Evolutionary conservation across 2,329 filamentous ascomycete species (phyloP), one percentile per base, ranked within the genome.

Genomic region (Penicillium griseofulvum): DNA sequence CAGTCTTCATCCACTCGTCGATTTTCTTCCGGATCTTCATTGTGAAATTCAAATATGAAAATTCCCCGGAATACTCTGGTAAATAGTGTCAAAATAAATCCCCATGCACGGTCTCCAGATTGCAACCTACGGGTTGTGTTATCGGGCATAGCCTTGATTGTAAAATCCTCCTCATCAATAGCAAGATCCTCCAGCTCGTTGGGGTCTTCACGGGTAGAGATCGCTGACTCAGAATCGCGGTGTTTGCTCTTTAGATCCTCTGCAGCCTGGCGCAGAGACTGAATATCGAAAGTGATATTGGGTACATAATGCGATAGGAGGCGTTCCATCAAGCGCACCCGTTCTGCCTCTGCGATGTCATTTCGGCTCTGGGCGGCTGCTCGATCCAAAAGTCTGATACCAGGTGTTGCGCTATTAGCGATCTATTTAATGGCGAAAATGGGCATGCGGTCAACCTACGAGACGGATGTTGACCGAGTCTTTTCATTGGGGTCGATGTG

Each of bases 301-400:
- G 78, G 78, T 37, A 75, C 68, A 60, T 77, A 80, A 52, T 81
- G 75, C 8, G 71, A 69, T n/a, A 81, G 67, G 37, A 81, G 72
- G 31, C 74, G 75, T 64, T 81, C 79, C 78, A 81, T 75, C 54
- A 68, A 72, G 36, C 64, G 69, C 34, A 72, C 63, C 11, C 74
- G 71, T 56, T 75, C 71, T 29, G 66, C 62, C 45, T 75, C 72
- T 17, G 66, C 61, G 34, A 74, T 63, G 17, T 74, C 71, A 66
- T 73, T 64, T 49, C 67, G 68, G 54, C 60, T 71, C 42, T 67
- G 59, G 8, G 65, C 69, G 17, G 61, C 66, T 33, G 65, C 67
- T 38, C 66, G 65, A 56, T 69, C 70, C 43, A 68, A 61, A 36
- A 70, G 59, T 37, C 67, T 71, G n/a, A 46, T 46, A 14, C 5